phyloP scores from a whole-genome alignment of 345 rosid species.

The Triadica sebifera region DNA sequence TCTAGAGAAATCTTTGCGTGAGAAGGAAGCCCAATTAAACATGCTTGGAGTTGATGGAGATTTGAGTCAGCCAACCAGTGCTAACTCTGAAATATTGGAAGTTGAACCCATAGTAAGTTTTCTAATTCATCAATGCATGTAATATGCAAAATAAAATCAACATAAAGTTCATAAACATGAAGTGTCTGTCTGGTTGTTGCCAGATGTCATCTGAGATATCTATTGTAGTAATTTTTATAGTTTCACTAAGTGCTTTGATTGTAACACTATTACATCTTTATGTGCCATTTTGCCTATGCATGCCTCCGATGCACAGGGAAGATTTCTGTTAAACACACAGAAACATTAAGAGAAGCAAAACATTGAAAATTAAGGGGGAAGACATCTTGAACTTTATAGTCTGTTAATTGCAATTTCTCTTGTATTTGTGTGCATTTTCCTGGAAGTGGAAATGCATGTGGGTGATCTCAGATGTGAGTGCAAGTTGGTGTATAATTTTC shows the following conservation, averaged over 20 bases:
- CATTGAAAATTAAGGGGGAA: background rate
- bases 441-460: background rate
- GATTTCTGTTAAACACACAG: background rate
- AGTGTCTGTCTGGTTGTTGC: background rate
- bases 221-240: no score
- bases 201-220: background rate
- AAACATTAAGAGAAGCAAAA: background rate
- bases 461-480: background rate
- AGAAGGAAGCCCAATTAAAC: conserved; percentile 59
- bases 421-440: background rate
- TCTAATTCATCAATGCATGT: background rate
- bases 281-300: background rate
- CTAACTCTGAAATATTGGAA: conserved; percentile 67
- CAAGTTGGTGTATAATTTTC: background rate
- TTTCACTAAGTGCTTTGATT: no score
- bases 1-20: conserved; percentile 61
- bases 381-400: no score
- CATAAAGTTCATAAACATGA: background rate
- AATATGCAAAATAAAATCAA: background rate
- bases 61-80: conserved; percentile 34
- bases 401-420: background rate
- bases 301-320: background rate
- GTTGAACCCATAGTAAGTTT: conserved; percentile 87
- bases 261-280: no score
- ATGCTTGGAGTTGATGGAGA: conserved; percentile 49